These are phyloP conservation scores for Colletotrichum navitas DNA, from an alignment of 2,329 filamentous ascomycete genomes.

Conservation along the genomic window DNA sequence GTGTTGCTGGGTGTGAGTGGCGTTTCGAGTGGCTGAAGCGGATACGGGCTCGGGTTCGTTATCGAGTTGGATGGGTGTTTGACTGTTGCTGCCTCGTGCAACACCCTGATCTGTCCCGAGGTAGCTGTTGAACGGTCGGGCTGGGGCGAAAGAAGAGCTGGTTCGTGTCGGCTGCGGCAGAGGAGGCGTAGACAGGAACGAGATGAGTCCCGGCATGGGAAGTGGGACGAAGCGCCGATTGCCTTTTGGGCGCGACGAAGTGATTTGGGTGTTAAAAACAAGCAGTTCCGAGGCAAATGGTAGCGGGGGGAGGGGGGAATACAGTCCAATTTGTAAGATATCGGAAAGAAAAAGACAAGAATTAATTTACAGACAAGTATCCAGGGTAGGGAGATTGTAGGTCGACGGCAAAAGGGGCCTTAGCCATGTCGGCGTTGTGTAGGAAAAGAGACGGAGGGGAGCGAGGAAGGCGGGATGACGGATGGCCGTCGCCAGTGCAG, in stretches of 20 bases:
- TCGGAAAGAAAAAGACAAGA: constrained; percentile 6
- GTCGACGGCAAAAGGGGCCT: constrained; percentile 25
- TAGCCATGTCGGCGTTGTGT: constrained; percentile 32
- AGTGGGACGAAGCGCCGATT: constrained; percentile 17
- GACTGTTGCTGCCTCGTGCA: constrained; percentile 33
- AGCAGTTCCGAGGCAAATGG: neutral
- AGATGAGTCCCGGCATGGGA: constrained; percentile 40
- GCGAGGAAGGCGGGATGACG: constrained; percentile 32
- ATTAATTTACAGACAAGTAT: constrained; percentile 35
- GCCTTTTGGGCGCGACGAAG: constrained; percentile 14
- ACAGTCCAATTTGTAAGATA: neutral
- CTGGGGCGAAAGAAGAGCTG: constrained; percentile 24
- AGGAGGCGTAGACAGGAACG: constrained; percentile 36
- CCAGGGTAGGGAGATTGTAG: constrained; percentile 22
- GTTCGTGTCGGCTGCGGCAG: constrained; percentile 21
- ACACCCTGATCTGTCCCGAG: constrained; percentile 3
- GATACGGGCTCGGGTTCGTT: constrained; percentile 25
- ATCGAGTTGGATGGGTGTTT: constrained; percentile 38
- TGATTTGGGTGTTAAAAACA: constrained; percentile 20
- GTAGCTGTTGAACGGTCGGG: constrained; percentile 21
- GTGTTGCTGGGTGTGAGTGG: constrained; percentile 13
- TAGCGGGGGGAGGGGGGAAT: neutral
- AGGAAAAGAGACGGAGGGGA: constrained; percentile 15
- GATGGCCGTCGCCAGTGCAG: constrained; percentile 15
- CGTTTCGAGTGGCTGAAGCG: constrained; percentile 17